Evolutionary conservation across 306 rosid species (phyloP), one percentile per base, ranked within the genome.

Genomic region (Lotus japonicus): DNA sequence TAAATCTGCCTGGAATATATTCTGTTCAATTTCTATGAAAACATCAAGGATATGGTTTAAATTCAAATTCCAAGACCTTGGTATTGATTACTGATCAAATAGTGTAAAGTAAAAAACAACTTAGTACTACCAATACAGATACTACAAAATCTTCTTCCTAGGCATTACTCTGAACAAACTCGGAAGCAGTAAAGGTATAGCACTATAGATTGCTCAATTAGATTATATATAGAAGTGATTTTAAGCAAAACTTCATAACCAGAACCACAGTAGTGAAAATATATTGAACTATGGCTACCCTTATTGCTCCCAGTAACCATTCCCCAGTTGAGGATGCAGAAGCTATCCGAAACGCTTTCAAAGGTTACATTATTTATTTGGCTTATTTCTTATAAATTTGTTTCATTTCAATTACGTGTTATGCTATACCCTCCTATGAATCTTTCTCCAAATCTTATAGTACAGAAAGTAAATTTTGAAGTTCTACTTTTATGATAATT

Each of bases 251-350:
- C 35, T 35, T 46, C 35, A 26, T 9, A 35, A 58, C 18, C 19
- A 58, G 7, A 38, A 58, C 13, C 18, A 14, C 26, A 58, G 18
- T 45, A 39, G n/a, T 31, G 11, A 58, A 66, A 49, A 14, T 67
- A 58, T 26, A 70, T 53, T 38, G 52, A 54, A 16, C 64, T 31
- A 84, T 89, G 96, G 78, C 88, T 43, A 82, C 92, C 33, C 72
- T 87, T 52, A 28, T 66, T 75, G 81, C 75, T 66, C 69, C 74
- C 3, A 68, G 21, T 38, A 46, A 71, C 49, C 68, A 75, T 51
- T 84, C 89, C 51, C 70, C 84, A 0, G 11, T 13, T 54, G 89
- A 79, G 51, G 97, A 85, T 70, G 95, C 92, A 5, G 76, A 90
- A 64, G 66, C 71, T 74, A 82, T 90, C 58, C 70, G 52, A 11